Base-by-base conservation (phyloP, 257 asterid species). In the Scutellaria galericulata region DNA sequence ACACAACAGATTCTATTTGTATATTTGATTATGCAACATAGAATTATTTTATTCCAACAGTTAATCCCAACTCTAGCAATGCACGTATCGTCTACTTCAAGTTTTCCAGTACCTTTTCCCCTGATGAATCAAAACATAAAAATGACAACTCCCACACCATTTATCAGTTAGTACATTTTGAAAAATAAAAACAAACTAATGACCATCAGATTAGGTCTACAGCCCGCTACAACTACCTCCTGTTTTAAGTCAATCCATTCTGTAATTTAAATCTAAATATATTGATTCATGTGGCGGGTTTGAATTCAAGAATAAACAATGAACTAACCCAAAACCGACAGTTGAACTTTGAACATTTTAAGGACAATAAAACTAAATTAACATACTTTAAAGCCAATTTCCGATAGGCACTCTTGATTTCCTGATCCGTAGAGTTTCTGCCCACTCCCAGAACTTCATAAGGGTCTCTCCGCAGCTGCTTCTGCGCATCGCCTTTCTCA, bases 401-500 rank as follows among this genome's bases (percentile, higher is more conserved):
- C 50, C 98, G 75, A 66, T 95, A 95, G 39, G 99, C 89, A 74
- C 85, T 80, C 86, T 95, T 95, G 75, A 95, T 86, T 90, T 95
- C 99, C 78, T 92, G 98, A 86, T 95, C 99, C 62, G 96, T 84
- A 5, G 96, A 88, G 79, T 84, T 90, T 71, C 80, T 87, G 70
- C 79, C 72, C 77, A 92, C 96, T 47, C 96, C 99, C 85, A 95
- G 78, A 72, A 95, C 99, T 86, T 92, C 99, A 67, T 95, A 95
- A 5, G 97, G 97, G 80, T 92, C 99, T 72, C 94, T 87, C 77
- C 96, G 79, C 77, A 73, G 80, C 93, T 87, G 88, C 88, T 87
- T 86, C 68, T 79, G 83, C 48, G 68, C 81, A 9, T 85, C 96
- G 12, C 77, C 82, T 79, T 85, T 94, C 77, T 83, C 98, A 31